Evolutionary conservation across 1,139 yeast genomes (phyloP).

Genomic region (Zygoascus meyerae): DNA sequence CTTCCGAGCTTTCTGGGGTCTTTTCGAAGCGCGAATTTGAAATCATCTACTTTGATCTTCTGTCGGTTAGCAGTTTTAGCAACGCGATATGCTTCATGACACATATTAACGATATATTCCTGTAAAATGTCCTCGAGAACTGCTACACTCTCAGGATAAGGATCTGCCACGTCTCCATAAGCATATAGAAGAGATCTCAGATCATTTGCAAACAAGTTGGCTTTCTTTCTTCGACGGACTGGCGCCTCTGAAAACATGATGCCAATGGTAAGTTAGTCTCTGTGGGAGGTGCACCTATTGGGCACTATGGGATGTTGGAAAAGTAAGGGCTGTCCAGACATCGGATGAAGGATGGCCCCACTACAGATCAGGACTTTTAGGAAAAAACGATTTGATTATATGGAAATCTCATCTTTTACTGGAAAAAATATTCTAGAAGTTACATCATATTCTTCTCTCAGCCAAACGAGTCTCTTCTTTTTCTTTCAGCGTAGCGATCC

Average conservation of each 20-base stretch:
- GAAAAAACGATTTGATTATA: too few species aligned
- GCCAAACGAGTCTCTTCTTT: too few species aligned
- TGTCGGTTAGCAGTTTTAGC: slow-evolving; percentile 53
- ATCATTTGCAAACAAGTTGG: slow-evolving; percentile 37
- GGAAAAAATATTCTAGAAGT: too few species aligned
- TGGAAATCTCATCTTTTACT: too few species aligned
- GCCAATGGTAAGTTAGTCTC: too few species aligned
- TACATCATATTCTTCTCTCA: too few species aligned
- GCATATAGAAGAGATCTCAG: slow-evolving; percentile 72
- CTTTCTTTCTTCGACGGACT: slow-evolving; percentile 16
- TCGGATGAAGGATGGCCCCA: too few species aligned
- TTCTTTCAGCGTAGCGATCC: too few species aligned
- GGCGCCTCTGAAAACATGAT: slow-evolving; percentile 3
- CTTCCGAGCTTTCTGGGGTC: slow-evolving; percentile 84
- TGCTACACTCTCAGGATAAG: slow-evolving; percentile 69
- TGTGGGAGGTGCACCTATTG: too few species aligned
- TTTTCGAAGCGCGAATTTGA: slow-evolving; percentile 74
- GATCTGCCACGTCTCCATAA: slow-evolving; percentile 78
- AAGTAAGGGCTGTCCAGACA: too few species aligned
- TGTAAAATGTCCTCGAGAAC: slow-evolving; percentile 79
- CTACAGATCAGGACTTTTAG: too few species aligned
- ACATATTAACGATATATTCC: slow-evolving; percentile 67
- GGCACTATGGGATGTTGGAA: too few species aligned
- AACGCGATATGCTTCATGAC: slow-evolving; percentile 52
- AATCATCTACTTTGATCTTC: slow-evolving; percentile 80